A percentile compares a stretch with the other conserved stretches of the same genome.
Conservation (phyloP, 1,284 basidiomycete species). For the Pascua sp. region DNA sequence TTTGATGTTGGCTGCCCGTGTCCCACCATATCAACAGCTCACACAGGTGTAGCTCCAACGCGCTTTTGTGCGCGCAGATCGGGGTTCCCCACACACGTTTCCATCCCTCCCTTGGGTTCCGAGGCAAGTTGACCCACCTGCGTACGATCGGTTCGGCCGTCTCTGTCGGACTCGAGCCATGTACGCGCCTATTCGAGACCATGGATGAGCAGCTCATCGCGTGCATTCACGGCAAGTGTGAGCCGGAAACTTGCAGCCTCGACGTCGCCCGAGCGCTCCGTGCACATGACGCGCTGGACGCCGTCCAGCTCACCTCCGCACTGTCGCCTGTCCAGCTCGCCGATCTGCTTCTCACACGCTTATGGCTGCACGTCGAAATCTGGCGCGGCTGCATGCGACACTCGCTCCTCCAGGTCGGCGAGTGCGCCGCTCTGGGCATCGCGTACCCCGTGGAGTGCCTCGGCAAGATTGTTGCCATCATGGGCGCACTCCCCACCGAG, state of each 20-base stretch:
- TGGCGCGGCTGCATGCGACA: slow-evolving; percentile 3
- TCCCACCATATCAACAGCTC: not conserved
- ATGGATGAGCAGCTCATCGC: not conserved
- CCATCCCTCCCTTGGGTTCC: not conserved
- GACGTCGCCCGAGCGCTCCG: not conserved
- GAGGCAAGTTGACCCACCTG: not conserved
- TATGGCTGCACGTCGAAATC: slow-evolving; percentile 3
- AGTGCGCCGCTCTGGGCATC: not conserved
- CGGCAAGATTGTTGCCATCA: not conserved
- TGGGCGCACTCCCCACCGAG: not conserved
- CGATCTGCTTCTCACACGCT: not conserved
- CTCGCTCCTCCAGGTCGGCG: not conserved
- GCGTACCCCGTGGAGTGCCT: slow-evolving; percentile 2
- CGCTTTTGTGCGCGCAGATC: not conserved
- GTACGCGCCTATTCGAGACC: not conserved
- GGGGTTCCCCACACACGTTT: not conserved
- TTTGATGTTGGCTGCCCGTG: too few relatives aligned
- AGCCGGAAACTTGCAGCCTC: not conserved
- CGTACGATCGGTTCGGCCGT: not conserved
- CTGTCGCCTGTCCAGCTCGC: not conserved
- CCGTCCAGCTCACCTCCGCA: not conserved
- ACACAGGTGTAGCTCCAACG: slow-evolving; percentile 1
- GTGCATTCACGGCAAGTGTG: not conserved
- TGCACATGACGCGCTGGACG: not conserved
- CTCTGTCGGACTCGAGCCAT: not conserved